phyloP scores from a whole-genome alignment of 2,329 filamentous ascomycete species.

The Penicillium sp. region DNA sequence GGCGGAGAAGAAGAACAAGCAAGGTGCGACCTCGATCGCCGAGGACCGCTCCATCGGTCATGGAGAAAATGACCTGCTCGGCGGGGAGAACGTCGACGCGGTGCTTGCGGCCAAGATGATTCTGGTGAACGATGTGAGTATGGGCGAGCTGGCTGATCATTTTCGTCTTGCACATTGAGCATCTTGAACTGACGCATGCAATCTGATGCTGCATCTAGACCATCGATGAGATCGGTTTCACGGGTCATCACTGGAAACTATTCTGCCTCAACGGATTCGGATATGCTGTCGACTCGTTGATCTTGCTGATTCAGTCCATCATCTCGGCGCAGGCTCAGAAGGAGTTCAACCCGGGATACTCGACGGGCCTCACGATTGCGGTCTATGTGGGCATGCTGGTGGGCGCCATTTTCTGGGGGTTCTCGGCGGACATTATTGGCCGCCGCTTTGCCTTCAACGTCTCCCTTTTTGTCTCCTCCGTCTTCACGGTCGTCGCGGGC shows the following conservation, averaged over 20 bases:
- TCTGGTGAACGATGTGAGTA: slow-evolving; percentile 36
- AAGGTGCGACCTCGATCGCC: slow-evolving; percentile 3
- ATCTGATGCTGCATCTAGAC: slow-evolving; percentile 15
- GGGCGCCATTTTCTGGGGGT: slow-evolving; percentile 65
- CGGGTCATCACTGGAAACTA: slow-evolving; percentile 60
- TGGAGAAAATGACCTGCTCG: slow-evolving; percentile 22
- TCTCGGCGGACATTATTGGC: slow-evolving; percentile 68
- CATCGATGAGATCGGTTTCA: slow-evolving; percentile 64
- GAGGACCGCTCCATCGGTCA: slow-evolving; percentile 19
- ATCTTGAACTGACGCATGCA: background rate
- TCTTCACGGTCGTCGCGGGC: slow-evolving; percentile 66
- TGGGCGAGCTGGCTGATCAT: background rate
- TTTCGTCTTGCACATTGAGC: background rate
- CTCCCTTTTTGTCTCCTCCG: slow-evolving; percentile 63
- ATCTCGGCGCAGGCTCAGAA: slow-evolving; percentile 25
- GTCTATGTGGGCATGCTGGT: slow-evolving; percentile 47
- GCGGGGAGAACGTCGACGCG: slow-evolving; percentile 36
- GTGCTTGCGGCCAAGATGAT: slow-evolving; percentile 44
- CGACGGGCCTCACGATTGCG: slow-evolving; percentile 43
- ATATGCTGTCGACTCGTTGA: slow-evolving; percentile 45
- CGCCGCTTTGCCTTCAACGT: slow-evolving; percentile 69
- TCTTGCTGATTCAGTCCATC: slow-evolving; percentile 41
- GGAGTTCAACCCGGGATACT: slow-evolving; percentile 32
- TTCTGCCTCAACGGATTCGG: slow-evolving; percentile 66
- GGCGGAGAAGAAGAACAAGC: slow-evolving; percentile 6